Conservation (phyloP, 208 protist species). For the Trypanosoma scelopori region DNA sequence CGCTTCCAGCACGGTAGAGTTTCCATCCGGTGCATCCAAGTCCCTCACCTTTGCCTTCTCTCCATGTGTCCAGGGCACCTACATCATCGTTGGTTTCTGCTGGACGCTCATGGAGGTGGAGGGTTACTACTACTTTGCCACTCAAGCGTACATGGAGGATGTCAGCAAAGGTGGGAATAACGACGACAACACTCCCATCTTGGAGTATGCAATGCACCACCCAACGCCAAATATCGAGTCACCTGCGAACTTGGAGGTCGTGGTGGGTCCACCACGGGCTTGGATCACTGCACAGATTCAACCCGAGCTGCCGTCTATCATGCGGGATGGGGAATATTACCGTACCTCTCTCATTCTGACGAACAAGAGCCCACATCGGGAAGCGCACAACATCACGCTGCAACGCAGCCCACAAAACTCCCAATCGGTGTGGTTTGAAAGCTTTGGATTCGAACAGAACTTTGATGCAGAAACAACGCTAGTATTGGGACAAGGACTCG, state of each 20-base stretch:
- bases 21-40: conserved; percentile 31
- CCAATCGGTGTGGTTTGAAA: conserved; percentile 63
- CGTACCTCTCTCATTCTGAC: conserved; percentile 55
- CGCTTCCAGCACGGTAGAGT: conserved; percentile 47
- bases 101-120: conserved; percentile 59
- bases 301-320: conserved; percentile 54
- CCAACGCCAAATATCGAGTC: conserved; percentile 55
- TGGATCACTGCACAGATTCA: conserved; percentile 51
- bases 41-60: conserved; percentile 59
- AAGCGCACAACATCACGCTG: conserved; percentile 59
- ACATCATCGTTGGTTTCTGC: conserved; percentile 74
- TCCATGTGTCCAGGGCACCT: conserved; percentile 55
- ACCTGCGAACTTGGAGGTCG: conserved; percentile 63
- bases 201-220: conserved; percentile 76
- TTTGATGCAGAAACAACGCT: conserved; percentile 42
- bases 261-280: conserved; percentile 60
- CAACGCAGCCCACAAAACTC: conserved; percentile 70
- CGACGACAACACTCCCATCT: conserved; percentile 29
- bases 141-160: conserved; percentile 12
- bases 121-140: conserved; percentile 87
- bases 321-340: conserved; percentile 82
- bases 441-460: conserved; percentile 44
- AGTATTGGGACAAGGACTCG: conserved; percentile 45
- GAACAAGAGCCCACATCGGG: conserved; percentile 59
- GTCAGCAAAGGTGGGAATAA: conserved; percentile 13